These are phyloP conservation scores for Rhodocollybia butyracea DNA, from an alignment of 768 basidiomycete genomes.

Conservation along the genomic window DNA sequence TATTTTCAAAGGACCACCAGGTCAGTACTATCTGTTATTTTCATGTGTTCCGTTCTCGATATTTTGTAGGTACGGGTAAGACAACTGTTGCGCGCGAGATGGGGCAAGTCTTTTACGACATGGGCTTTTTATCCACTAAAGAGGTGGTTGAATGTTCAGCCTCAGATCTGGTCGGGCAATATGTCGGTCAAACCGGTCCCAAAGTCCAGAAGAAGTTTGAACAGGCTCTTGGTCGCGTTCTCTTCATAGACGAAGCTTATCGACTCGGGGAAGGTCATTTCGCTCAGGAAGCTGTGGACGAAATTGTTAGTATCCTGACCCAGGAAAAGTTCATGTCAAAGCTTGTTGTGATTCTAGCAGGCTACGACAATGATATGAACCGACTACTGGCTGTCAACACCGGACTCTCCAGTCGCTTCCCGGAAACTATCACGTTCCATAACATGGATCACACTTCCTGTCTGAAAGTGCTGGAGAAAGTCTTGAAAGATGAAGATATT, in stretches of 20 bases:
- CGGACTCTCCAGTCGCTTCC: conserved; percentile 44
- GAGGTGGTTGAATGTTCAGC: conserved; percentile 69
- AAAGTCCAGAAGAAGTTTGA: conserved; percentile 60
- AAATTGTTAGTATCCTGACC: conserved; percentile 52
- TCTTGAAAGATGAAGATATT: conserved; percentile 29
- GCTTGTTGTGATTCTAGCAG: conserved; percentile 44
- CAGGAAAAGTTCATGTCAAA: conserved; percentile 35
- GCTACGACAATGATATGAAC: conserved; percentile 47
- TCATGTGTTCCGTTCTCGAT: background rate
- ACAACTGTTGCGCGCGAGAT: conserved; percentile 51
- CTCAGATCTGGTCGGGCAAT: conserved; percentile 66
- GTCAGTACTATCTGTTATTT: conserved; percentile 27
- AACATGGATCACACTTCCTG: conserved; percentile 34
- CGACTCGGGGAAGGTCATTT: conserved; percentile 58
- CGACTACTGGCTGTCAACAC: conserved; percentile 35
- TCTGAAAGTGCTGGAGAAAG: conserved; percentile 30
- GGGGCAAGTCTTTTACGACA: conserved; percentile 50
- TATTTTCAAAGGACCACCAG: conserved; percentile 73
- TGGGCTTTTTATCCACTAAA: conserved; percentile 43
- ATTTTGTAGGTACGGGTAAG: conserved; percentile 42
- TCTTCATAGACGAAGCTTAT: conserved; percentile 75
- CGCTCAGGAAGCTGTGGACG: conserved; percentile 71
- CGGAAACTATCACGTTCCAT: conserved; percentile 38
- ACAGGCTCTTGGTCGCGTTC: conserved; percentile 62
- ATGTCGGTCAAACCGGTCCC: conserved; percentile 70